These are phyloP conservation scores for Clonostachys solani DNA, from an alignment of 2,329 filamentous ascomycete genomes.

Conservation along the genomic window DNA sequence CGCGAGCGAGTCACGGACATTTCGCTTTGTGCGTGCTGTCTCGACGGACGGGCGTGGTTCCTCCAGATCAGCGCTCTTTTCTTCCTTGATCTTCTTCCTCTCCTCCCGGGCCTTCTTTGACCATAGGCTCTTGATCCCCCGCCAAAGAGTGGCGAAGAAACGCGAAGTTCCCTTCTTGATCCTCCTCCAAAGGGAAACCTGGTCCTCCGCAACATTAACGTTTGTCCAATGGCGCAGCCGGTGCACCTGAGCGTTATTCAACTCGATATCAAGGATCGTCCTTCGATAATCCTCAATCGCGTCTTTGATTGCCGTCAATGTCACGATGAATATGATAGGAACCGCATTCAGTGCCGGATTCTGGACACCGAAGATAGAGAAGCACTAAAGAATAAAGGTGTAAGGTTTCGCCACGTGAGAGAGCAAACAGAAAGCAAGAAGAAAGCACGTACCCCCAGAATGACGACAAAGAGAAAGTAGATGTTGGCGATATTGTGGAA, in stretches of 20 bases:
- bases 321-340: slow-evolving; percentile 87
- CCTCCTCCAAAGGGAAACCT: slow-evolving; percentile 78
- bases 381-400: slow-evolving; percentile 59
- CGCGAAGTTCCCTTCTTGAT: slow-evolving; percentile 85
- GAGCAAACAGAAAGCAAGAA: slow-evolving; percentile 1
- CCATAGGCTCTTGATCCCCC: slow-evolving; percentile 40
- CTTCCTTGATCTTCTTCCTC: slow-evolving; percentile 27
- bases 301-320: slow-evolving; percentile 88
- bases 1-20: slow-evolving; percentile 32
- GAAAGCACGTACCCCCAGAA: slow-evolving; percentile 71
- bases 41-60: slow-evolving; percentile 57
- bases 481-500: slow-evolving; percentile 99
- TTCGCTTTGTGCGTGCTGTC: slow-evolving; percentile 24
- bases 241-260: slow-evolving; percentile 96
- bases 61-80: slow-evolving; percentile 25
- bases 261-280: slow-evolving; percentile 84
- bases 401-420: slow-evolving; percentile 1
- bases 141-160: slow-evolving; percentile 50
- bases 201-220: slow-evolving; percentile 86
- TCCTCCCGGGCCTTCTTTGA: slow-evolving; percentile 43
- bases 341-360: slow-evolving; percentile 89
- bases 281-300: slow-evolving; percentile 92
- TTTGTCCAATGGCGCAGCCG: slow-evolving; percentile 85
- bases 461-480: slow-evolving; percentile 95
- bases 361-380: slow-evolving; percentile 88